phyloP scores from a whole-genome alignment of 129 eudicot species.

The Solidago caesia region DNA sequence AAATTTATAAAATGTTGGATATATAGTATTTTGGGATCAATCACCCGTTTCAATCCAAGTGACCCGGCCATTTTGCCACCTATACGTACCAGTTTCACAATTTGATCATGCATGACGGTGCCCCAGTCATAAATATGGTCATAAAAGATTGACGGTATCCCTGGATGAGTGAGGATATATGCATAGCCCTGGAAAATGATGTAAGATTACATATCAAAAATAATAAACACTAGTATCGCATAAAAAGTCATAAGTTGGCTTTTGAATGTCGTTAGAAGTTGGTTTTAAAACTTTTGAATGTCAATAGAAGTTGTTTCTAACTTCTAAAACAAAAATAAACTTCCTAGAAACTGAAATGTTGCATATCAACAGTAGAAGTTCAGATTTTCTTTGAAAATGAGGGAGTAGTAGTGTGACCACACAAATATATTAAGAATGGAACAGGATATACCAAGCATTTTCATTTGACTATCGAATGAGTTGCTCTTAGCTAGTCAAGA shows the following conservation, averaged over 20 bases:
- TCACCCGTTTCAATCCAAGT: background rate
- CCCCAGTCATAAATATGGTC: conserved; percentile 97
- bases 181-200: conserved; percentile 72
- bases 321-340: background rate
- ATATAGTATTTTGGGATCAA: background rate
- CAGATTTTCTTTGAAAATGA: no score
- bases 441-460: background rate
- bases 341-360: background rate
- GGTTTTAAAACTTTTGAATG: background rate
- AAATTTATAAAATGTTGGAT: background rate
- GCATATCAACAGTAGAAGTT: no score
- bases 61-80: background rate
- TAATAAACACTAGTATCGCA: background rate
- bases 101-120: conserved; percentile 55
- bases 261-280: background rate
- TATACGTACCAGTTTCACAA: conserved; percentile 66
- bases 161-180: conserved; percentile 90
- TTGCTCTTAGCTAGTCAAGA: no score
- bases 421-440: background rate
- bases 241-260: no score
- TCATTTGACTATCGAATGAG: background rate
- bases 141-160: conserved; percentile 79
- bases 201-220: conserved; percentile 8
- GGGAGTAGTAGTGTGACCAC: no score
- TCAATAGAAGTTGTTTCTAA: background rate